phyloP scores from a whole-genome alignment of 192 early-diverging fungal genomes.

The Umbelopsis vinacea region DNA sequence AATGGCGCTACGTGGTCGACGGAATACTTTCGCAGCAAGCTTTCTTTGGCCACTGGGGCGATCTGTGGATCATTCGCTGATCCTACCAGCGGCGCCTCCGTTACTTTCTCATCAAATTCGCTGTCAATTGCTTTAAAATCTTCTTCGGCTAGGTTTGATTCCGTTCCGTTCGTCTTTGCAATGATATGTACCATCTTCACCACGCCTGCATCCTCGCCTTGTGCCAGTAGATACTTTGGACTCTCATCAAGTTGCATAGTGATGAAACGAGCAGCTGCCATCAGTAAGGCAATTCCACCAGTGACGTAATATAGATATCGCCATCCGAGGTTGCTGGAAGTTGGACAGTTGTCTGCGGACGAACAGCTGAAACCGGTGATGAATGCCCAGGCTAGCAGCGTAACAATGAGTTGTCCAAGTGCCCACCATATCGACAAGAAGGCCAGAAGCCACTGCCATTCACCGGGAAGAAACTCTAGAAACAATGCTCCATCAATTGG shows the following conservation, averaged over 20 bases:
- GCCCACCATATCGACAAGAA: constrained; percentile 86
- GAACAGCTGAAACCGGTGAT: constrained; percentile 11
- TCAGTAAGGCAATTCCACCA: constrained; percentile 63
- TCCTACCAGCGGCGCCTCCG: background rate
- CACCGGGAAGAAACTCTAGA: constrained; percentile 81
- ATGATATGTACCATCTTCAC: constrained; percentile 71
- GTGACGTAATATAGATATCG: constrained; percentile 68
- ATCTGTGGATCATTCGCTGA: background rate
- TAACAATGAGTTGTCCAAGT: constrained; percentile 74
- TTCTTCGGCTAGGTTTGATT: background rate
- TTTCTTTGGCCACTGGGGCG: background rate
- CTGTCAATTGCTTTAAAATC: constrained; percentile 9
- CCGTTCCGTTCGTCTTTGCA: constrained; percentile 63
- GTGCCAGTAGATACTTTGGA: constrained; percentile 77
- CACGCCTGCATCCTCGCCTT: constrained; percentile 64
- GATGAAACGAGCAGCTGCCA: constrained; percentile 70
- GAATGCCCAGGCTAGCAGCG: constrained; percentile 48
- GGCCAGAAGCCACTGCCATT: constrained; percentile 79
- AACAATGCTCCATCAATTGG: constrained; percentile 76
- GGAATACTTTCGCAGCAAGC: background rate
- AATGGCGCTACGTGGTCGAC: background rate
- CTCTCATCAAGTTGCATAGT: constrained; percentile 76
- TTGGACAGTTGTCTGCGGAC: constrained; percentile 2
- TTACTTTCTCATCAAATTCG: background rate
- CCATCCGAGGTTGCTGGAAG: constrained; percentile 61